Evolutionary conservation across 2,329 filamentous ascomycete genomes (phyloP).

Genomic region (Colletotrichum horii): DNA sequence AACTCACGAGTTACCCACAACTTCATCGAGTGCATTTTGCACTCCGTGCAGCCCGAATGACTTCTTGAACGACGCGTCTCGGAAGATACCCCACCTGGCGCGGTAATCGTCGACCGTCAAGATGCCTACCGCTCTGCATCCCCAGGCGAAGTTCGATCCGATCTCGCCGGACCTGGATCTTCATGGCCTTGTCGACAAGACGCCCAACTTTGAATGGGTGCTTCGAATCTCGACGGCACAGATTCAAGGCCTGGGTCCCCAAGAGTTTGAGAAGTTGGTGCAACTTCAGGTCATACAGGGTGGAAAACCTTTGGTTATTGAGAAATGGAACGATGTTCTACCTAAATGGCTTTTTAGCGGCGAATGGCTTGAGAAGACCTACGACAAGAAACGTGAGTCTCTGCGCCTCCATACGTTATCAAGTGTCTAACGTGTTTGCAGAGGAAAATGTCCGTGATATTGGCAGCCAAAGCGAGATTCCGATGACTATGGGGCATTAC

Average conservation of each 20-base stretch:
- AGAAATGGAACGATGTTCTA: slow-evolving; percentile 80
- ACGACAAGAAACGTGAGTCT: slow-evolving; percentile 76
- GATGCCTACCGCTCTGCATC: slow-evolving; percentile 79
- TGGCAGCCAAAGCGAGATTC: slow-evolving; percentile 72
- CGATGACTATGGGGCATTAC: slow-evolving; percentile 89
- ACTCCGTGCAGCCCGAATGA: not conserved
- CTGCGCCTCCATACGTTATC: not conserved
- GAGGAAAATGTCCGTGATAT: slow-evolving; percentile 88
- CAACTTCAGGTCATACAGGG: slow-evolving; percentile 81
- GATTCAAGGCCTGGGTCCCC: slow-evolving; percentile 76
- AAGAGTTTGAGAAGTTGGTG: slow-evolving; percentile 86
- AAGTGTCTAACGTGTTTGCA: slow-evolving; percentile 39
- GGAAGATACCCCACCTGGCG: not conserved
- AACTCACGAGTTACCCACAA: not conserved
- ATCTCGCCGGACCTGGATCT: slow-evolving; percentile 87
- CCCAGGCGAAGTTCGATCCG: slow-evolving; percentile 89
- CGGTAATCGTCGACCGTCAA: slow-evolving; percentile 28
- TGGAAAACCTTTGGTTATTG: slow-evolving; percentile 88
- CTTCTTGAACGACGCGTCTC: not conserved
- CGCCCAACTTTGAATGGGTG: slow-evolving; percentile 86
- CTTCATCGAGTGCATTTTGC: not conserved
- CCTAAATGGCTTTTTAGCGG: slow-evolving; percentile 80
- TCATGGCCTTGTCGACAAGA: slow-evolving; percentile 73
- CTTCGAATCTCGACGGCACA: slow-evolving; percentile 79
- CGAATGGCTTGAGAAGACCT: slow-evolving; percentile 79